Base-by-base conservation (phyloP, 805 yeast species). In the Limtongia smithiae region DNA sequence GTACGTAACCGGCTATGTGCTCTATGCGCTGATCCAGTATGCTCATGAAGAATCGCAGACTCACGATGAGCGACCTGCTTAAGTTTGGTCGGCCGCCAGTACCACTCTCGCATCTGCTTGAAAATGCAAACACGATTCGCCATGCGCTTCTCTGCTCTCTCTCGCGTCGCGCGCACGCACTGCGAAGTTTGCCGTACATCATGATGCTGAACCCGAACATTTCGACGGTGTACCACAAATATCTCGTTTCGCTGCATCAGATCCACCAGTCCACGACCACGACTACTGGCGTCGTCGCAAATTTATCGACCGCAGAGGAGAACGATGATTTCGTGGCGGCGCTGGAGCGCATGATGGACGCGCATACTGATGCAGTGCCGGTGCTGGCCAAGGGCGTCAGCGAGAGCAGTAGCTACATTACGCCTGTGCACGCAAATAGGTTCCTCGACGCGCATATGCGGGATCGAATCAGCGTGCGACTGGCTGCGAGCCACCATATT, bases 151-250 rank as follows among this genome's bases (percentile, higher is more conserved):
- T 50, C 42, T 18, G 50, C 50, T 60, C 73, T 17, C 61, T 88
- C 47, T 86, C 95, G 6, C 78, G 82, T 46, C 72, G 96, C 54
- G 66, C 89, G 15, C 74, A 76, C 28, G 83, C 82, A 25, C 79
- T 91, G 57, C 76, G 91, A 55, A 71, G 76, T 37, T 69, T 91
- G 46, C 96, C 96, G 0, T 91, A 88, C 65, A 76, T 90, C 58
- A 88, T 83, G 40, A 83, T 89, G 48, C 68, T 91, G 54, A 91
- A 91, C 64, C 97, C 97, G 4, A 80, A 86, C 60, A 82, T 91
- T 44, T 83, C 91, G 9, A 79, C 79, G 59, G 82, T 85, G 20
- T 87, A 88, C 70, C 74, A 79, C 59, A 68, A 82, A 41, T 91
- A 91, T 68, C 70, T 87, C 55, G 73, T 79, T 49, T 82, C 95